phyloP scores from a whole-genome alignment of 2,329 filamentous ascomycete genomes.

The Colletotrichum zoysiae region DNA sequence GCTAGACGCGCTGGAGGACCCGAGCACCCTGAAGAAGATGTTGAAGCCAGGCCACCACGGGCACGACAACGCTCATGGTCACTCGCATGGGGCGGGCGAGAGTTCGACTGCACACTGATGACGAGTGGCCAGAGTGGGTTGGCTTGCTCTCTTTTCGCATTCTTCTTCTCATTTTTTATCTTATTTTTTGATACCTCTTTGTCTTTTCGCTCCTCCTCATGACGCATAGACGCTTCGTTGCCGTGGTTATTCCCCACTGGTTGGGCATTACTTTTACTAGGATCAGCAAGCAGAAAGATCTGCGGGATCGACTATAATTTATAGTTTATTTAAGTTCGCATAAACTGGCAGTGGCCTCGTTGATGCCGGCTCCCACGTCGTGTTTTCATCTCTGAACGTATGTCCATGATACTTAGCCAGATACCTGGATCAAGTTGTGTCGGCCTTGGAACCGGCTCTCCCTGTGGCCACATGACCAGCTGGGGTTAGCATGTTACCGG shows the following conservation, averaged over 20 bases:
- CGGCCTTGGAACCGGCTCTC: background rate
- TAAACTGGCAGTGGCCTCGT: too few species aligned
- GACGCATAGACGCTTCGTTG: background rate
- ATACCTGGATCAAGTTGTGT: background rate
- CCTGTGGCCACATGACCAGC: background rate
- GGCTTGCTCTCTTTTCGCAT: background rate
- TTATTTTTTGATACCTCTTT: slow-evolving; percentile 33
- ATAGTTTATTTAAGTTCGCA: background rate
- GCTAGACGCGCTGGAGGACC: slow-evolving; percentile 65
- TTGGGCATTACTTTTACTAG: background rate
- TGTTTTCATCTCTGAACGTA: too few species aligned
- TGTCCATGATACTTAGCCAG: background rate
- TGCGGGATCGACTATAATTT: slow-evolving; percentile 18
- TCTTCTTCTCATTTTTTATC: slow-evolving; percentile 1
- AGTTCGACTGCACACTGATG: slow-evolving; percentile 22
- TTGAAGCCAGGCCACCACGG: slow-evolving; percentile 20
- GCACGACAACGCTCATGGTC: background rate
- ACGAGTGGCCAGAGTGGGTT: background rate
- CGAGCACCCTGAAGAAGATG: slow-evolving; percentile 57
- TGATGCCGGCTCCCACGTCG: too few species aligned
- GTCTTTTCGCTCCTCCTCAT: background rate
- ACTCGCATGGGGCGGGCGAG: slow-evolving; percentile 12
- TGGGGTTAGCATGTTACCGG: background rate
- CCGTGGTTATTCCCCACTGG: background rate
- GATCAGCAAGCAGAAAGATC: background rate